Evolutionary conservation across 2,329 filamentous ascomycete genomes (phyloP).

Genomic region (Apiospora sp.): DNA sequence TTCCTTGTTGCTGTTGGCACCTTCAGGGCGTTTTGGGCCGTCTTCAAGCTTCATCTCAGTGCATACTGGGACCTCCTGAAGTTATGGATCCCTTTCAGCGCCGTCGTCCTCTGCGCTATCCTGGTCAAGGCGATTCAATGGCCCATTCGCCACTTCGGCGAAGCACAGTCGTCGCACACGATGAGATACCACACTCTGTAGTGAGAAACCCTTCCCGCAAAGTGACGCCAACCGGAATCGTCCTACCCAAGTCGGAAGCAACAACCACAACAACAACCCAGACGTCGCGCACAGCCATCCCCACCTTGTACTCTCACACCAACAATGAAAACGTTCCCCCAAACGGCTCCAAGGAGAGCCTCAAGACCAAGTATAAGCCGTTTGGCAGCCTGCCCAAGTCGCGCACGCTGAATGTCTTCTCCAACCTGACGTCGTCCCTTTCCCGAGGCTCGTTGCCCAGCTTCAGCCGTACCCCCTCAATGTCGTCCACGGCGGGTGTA

Average conservation of each 20-base stretch:
- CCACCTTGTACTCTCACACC: slow-evolving; percentile 16
- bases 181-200: background rate
- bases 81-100: slow-evolving; percentile 24
- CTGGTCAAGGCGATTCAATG: background rate
- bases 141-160: slow-evolving; percentile 3
- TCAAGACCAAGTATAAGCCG: slow-evolving; percentile 30
- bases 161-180: background rate
- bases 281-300: slow-evolving; percentile 23
- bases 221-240: slow-evolving; percentile 10
- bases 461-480: slow-evolving; percentile 50
- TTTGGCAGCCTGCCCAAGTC: slow-evolving; percentile 50
- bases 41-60: slow-evolving; percentile 7
- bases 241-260: slow-evolving; percentile 1
- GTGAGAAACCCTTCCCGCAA: background rate
- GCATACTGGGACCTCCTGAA: background rate
- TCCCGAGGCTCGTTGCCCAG: slow-evolving; percentile 44
- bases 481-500: slow-evolving; percentile 31
- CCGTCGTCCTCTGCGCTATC: slow-evolving; percentile 17
- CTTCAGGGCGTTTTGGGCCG: background rate
- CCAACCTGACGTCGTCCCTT: slow-evolving; percentile 54
- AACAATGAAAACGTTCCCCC: slow-evolving; percentile 40
- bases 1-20: slow-evolving; percentile 12
- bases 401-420: slow-evolving; percentile 53
- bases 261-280: background rate
- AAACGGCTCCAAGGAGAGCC: slow-evolving; percentile 23